These are phyloP conservation scores for Rosa multiflora DNA, from an alignment of 306 rosid species.

Conservation along the genomic window DNA sequence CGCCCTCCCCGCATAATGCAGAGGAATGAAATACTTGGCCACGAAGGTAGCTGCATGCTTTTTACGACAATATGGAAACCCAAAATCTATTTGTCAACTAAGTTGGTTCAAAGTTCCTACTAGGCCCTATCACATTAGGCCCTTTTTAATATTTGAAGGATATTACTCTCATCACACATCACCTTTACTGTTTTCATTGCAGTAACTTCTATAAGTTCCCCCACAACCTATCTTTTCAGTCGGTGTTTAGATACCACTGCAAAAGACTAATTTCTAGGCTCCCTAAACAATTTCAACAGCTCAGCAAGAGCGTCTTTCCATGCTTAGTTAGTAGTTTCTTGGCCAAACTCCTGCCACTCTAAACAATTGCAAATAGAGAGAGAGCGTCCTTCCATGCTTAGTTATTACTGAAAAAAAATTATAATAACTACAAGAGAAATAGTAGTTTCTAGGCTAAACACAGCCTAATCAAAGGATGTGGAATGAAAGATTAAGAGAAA, in stretches of 20 bases:
- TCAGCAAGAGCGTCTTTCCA: no score
- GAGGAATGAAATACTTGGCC: background rate
- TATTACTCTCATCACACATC: background rate
- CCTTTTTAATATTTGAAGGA: background rate
- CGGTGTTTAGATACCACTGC: background rate
- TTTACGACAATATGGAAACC: background rate
- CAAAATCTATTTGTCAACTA: background rate
- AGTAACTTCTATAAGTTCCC: background rate
- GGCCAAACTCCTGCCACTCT: no score
- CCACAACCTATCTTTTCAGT: background rate
- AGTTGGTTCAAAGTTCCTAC: background rate
- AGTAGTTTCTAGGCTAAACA: conserved; percentile 3
- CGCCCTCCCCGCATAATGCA: background rate
- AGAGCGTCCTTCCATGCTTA: no score
- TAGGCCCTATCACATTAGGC: background rate
- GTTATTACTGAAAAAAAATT: no score
- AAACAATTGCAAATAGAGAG: no score
- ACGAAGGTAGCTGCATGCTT: background rate
- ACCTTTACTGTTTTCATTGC: background rate
- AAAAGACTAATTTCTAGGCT: background rate
- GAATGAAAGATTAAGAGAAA: background rate
- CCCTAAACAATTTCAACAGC: no score
- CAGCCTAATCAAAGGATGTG: background rate
- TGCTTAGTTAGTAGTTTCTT: no score
- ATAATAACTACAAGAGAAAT: background rate